phyloP scores from a whole-genome alignment of 1,139 yeast genomes.

The Hansenula sp. region DNA sequence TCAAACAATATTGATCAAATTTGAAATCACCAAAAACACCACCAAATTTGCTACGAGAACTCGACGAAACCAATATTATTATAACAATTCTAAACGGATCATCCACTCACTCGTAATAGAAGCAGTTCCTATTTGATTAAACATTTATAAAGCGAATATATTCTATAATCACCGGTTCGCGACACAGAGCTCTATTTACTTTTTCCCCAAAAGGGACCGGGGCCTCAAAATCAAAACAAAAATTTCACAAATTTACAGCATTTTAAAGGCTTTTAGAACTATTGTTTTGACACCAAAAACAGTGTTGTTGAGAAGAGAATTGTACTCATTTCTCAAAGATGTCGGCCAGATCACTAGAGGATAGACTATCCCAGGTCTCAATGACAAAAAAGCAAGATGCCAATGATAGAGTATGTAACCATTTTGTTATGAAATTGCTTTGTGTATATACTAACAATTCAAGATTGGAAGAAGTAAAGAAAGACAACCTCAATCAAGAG shows the following conservation, averaged over 20 bases:
- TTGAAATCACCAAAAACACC: no score
- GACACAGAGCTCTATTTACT: not conserved
- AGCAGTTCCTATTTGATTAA: no score
- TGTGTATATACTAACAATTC: not conserved
- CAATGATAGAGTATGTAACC: not conserved
- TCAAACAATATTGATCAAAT: no score
- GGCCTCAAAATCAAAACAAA: not conserved
- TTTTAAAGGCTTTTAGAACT: not conserved
- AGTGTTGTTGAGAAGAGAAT: no score
- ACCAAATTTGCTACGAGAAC: no score
- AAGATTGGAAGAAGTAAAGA: slow-evolving; percentile 3
- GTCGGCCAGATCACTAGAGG: not conserved
- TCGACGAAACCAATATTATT: no score
- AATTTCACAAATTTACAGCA: slow-evolving; percentile 1
- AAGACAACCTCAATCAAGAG: not conserved
- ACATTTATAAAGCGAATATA: no score
- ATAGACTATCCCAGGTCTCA: not conserved
- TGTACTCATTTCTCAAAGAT: not conserved
- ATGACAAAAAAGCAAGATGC: not conserved
- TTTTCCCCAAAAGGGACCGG: not conserved
- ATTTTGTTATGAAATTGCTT: not conserved
- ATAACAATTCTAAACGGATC: no score
- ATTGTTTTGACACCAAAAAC: no score
- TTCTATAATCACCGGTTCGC: not conserved
- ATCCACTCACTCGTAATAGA: no score